These are phyloP conservation scores for Phytophthora sp. DNA, from an alignment of 352 stramenopile species.

Conservation along the genomic window DNA sequence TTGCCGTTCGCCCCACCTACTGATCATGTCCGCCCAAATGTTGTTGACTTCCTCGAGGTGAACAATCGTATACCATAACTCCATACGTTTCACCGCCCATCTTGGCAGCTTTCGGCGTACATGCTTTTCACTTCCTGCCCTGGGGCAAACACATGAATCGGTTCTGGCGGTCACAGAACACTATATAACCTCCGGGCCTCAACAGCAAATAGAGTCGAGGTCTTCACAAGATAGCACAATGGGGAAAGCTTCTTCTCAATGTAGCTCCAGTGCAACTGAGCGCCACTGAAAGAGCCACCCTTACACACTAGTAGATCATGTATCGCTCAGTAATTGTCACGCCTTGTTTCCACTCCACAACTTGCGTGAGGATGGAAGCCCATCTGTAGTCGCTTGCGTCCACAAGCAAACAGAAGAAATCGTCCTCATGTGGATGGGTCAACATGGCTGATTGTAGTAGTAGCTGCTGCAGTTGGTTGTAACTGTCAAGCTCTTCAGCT, in stretches of 20 bases:
- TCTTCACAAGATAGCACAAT: neutral
- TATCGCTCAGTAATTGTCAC: neutral
- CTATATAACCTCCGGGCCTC: slow-evolving; percentile 11
- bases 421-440: no score
- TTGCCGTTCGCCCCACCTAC: slow-evolving; percentile 1
- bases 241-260: neutral
- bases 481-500: neutral
- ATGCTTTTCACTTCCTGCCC: slow-evolving; percentile 7
- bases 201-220: neutral
- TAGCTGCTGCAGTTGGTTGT: neutral
- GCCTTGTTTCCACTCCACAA: neutral
- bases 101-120: neutral
- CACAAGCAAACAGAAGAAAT: neutral
- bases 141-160: slow-evolving; percentile 8
- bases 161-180: slow-evolving; percentile 16
- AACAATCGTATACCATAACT: slow-evolving; percentile 15
- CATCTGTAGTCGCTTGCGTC: neutral
- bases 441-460: neutral
- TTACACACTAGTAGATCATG: neutral
- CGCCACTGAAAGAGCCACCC: neutral
- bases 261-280: neutral
- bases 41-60: slow-evolving; percentile 11
- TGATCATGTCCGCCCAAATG: slow-evolving; percentile 24
- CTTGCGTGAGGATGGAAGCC: neutral
- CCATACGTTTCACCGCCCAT: slow-evolving; percentile 8